Evolutionary conservation across 192 early-diverging fungal genomes (phyloP).

Genomic region (Chytriomyces sp.): DNA sequence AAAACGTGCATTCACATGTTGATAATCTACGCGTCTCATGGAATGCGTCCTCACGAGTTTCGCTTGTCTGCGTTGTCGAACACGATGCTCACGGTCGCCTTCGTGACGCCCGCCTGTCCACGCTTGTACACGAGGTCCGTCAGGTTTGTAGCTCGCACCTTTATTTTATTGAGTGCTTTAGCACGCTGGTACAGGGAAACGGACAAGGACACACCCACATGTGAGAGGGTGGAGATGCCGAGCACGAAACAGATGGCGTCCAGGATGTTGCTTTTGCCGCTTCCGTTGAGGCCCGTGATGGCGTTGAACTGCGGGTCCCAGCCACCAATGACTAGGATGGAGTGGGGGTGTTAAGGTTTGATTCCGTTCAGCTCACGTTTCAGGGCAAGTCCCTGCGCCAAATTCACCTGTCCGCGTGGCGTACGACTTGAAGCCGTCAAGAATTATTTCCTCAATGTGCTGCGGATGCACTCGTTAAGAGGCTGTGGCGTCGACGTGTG

Average conservation of each 20-base stretch:
- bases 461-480: too few species aligned
- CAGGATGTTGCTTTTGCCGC: constrained; percentile 97
- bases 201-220: constrained; percentile 53
- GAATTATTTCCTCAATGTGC: constrained; percentile 92
- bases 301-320: constrained; percentile 99
- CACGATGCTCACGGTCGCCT: constrained; percentile 95
- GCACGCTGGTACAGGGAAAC: neutral
- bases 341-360: too few species aligned
- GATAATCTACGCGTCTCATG: too few species aligned
- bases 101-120: constrained; percentile 98
- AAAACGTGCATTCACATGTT: neutral
- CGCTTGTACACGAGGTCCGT: constrained; percentile 98
- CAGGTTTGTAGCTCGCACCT: constrained; percentile 89
- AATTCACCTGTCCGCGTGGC: constrained; percentile 88
- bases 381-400: too few species aligned
- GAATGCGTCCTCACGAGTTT: constrained; percentile 27
- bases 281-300: constrained; percentile 97
- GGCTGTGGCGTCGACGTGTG: too few species aligned
- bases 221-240: constrained; percentile 89
- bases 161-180: neutral
- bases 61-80: constrained; percentile 90
- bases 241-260: constrained; percentile 99
- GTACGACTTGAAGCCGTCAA: constrained; percentile 99
- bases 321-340: constrained; percentile 94
- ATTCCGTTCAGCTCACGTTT: too few species aligned